A percentile compares a stretch with the other conserved stretches of the same genome.
phyloP scores from a whole-genome alignment of 768 basidiomycete species.

The Omphalotus guepiniiformis region DNA sequence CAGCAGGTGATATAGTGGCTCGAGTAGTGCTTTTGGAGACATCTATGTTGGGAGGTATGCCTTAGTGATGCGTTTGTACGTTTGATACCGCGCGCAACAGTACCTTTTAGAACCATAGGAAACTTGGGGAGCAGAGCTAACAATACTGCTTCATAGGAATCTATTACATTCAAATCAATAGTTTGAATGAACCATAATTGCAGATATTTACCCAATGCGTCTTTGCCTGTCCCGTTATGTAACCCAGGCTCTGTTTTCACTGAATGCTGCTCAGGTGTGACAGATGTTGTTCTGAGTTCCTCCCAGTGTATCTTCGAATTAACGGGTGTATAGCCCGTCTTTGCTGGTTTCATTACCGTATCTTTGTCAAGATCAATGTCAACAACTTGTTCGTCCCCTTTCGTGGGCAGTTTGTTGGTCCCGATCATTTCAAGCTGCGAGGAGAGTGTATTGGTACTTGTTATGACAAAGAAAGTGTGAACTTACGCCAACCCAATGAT shows the following conservation, averaged over 20 bases:
- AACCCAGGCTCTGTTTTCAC: background rate
- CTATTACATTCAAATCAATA: background rate
- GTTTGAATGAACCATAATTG: background rate
- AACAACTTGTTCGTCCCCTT: constrained; percentile 48
- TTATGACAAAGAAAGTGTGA: background rate
- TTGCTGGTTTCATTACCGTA: constrained; percentile 35
- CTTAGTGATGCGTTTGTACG: background rate
- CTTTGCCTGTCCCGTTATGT: too few relatives aligned
- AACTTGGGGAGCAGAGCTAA: constrained; percentile 29
- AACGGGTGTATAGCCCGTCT: constrained; percentile 27
- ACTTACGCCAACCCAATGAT: constrained; percentile 55
- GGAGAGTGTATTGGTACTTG: background rate
- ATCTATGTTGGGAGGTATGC: background rate
- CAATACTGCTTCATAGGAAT: constrained; percentile 24
- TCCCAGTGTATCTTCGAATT: constrained; percentile 38
- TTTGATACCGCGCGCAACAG: background rate
- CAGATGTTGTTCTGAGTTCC: too few relatives aligned
- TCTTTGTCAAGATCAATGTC: constrained; percentile 48
- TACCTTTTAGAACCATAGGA: constrained; percentile 42
- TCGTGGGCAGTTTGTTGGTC: constrained; percentile 21
- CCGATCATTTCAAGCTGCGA: constrained; percentile 34
- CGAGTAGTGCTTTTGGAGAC: background rate
- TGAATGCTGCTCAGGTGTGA: constrained; percentile 9
- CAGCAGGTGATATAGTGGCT: constrained; percentile 8
- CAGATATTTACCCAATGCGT: too few relatives aligned